Percentiles rank a stretch among this genome's conserved stretches.
Conservation (phyloP, 306 rosid species). For the Vachellia pachyceras region DNA sequence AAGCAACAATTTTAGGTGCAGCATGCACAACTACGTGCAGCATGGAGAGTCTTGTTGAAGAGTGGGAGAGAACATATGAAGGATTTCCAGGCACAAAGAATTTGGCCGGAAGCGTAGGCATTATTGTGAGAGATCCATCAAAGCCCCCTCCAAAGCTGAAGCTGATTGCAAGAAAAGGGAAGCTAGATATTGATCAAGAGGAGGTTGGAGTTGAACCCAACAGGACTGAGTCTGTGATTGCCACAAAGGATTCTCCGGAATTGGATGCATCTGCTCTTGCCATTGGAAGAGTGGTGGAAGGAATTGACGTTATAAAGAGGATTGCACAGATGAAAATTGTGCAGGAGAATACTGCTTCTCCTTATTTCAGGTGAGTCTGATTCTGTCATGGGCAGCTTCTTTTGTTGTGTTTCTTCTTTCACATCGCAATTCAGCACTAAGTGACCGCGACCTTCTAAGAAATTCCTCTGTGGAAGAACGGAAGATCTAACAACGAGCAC, state of each 20-base stretch:
- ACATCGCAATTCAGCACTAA: neutral
- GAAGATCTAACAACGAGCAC: neutral
- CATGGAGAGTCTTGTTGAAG: slow-evolving; percentile 57
- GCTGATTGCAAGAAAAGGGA: slow-evolving; percentile 79
- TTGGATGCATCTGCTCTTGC: slow-evolving; percentile 58
- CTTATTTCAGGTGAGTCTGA: slow-evolving; percentile 69
- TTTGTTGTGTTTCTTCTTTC: neutral
- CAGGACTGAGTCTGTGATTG: slow-evolving; percentile 75
- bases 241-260: slow-evolving; percentile 74
- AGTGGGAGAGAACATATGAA: slow-evolving; percentile 67
- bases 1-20: slow-evolving; percentile 53
- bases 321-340: slow-evolving; percentile 78
- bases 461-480: neutral
- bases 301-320: slow-evolving; percentile 75
- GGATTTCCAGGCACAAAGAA: slow-evolving; percentile 75
- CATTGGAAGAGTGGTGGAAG: slow-evolving; percentile 59
- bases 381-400: neutral
- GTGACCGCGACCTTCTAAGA: neutral
- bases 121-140: slow-evolving; percentile 83
- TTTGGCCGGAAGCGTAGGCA: slow-evolving; percentile 73
- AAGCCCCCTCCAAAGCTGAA: slow-evolving; percentile 78
- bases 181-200: slow-evolving; percentile 86
- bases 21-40: too few relatives aligned
- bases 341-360: slow-evolving; percentile 76
- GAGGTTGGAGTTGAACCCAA: slow-evolving; percentile 75